Percentiles rank a stretch among this genome's conserved stretches.
Evolutionary conservation across 2,329 filamentous ascomycete genomes (phyloP).

Genomic region (Fusarium phyllophilum): DNA sequence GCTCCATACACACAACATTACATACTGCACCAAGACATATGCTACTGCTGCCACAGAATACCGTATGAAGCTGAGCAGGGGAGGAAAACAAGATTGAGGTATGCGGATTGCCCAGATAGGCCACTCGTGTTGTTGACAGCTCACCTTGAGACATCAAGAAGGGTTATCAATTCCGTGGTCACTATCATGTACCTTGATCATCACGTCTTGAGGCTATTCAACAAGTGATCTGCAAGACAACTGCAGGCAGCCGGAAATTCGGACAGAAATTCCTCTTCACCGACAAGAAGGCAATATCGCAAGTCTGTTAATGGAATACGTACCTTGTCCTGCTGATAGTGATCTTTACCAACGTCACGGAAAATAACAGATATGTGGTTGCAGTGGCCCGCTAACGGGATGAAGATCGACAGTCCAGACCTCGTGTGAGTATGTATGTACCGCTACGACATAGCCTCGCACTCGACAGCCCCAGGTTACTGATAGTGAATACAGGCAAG

Average conservation of each 20-base stretch:
- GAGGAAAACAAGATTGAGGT: neutral
- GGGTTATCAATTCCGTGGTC: constrained; percentile 3
- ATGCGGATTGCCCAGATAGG: constrained; percentile 4
- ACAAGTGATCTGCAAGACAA: neutral
- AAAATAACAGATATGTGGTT: constrained; percentile 19
- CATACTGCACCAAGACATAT: neutral
- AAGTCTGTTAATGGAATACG: neutral
- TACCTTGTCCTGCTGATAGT: neutral
- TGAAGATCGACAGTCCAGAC: constrained; percentile 35
- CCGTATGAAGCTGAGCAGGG: constrained; percentile 6
- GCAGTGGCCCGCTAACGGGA: constrained; percentile 22
- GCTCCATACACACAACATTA: neutral
- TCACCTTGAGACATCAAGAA: neutral
- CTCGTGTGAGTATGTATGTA: neutral
- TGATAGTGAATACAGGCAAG: neutral
- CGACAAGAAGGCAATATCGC: constrained; percentile 26
- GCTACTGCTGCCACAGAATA: constrained; percentile 7
- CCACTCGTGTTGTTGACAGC: constrained; percentile 1
- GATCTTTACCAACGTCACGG: constrained; percentile 10
- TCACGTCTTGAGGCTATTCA: constrained; percentile 18
- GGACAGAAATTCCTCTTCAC: constrained; percentile 20
- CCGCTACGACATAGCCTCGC: constrained; percentile 8
- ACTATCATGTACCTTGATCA: constrained; percentile 16
- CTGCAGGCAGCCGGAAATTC: constrained; percentile 13
- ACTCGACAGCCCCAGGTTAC: neutral